A percentile compares a stretch with the other conserved stretches of the same genome.
phyloP scores from a whole-genome alignment of 179 eudicot genomes.

The Corrigiola litoralis region DNA sequence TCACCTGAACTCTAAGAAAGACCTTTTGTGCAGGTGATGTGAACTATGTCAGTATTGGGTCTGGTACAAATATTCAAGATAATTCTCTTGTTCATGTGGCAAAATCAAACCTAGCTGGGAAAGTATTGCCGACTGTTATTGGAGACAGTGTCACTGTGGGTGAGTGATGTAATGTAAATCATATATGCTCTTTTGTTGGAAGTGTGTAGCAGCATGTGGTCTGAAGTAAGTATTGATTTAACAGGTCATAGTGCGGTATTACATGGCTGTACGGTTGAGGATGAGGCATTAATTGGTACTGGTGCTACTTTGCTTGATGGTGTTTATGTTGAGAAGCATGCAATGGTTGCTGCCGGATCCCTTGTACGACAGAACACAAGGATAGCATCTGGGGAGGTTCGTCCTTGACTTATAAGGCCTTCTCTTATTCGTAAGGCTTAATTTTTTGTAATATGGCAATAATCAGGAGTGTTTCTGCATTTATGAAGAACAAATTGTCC shows the following conservation, averaged over 20 bases:
- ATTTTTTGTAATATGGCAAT: no score
- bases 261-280: constrained; percentile 95
- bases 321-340: constrained; percentile 75
- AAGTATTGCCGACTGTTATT: constrained; percentile 80
- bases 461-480: neutral
- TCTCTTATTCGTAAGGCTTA: neutral
- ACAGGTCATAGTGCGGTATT: constrained; percentile 93
- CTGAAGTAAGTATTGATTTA: constrained; percentile 7
- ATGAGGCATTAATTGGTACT: constrained; percentile 95
- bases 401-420: constrained; percentile 7
- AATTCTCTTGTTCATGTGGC: constrained; percentile 97
- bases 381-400: constrained; percentile 89
- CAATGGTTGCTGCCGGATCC: constrained; percentile 99
- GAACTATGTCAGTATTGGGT: constrained; percentile 71
- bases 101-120: constrained; percentile 82
- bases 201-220: constrained; percentile 4
- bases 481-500: no score
- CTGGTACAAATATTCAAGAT: constrained; percentile 92
- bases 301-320: constrained; percentile 98
- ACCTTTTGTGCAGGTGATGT: constrained; percentile 64
- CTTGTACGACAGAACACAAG: constrained; percentile 90
- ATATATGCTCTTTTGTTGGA: neutral
- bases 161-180: constrained; percentile 29
- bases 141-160: constrained; percentile 95
- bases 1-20: neutral